Conservation (phyloP, 306 rosid genomes). For the Trichosanthes cucumerina region DNA sequence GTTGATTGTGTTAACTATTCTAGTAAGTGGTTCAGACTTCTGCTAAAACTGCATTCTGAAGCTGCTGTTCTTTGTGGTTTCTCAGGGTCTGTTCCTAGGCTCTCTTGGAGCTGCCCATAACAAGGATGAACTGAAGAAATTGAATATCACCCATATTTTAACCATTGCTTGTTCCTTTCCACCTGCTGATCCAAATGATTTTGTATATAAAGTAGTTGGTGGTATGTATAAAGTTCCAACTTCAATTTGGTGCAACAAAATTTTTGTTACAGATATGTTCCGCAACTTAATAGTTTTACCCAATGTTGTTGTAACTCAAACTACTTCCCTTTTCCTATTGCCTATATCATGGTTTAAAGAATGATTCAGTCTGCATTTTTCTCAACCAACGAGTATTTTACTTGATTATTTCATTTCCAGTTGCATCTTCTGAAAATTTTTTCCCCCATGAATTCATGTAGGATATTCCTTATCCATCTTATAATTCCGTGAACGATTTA, state of each 20-base stretch:
- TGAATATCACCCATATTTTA: constrained; percentile 62
- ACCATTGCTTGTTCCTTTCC: constrained; percentile 41
- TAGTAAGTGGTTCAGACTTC: neutral
- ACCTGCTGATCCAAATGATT: constrained; percentile 48
- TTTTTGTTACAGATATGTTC: neutral
- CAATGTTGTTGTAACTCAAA: neutral
- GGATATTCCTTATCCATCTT: neutral
- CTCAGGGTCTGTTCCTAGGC: constrained; percentile 76
- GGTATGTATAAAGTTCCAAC: constrained; percentile 29
- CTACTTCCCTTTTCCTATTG: neutral
- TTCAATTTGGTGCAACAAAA: neutral
- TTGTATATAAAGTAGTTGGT: constrained; percentile 39
- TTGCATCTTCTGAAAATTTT: neutral
- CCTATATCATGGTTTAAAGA: neutral
- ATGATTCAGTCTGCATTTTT: neutral
- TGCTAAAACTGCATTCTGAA: neutral
- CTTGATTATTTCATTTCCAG: neutral
- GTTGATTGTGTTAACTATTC: neutral
- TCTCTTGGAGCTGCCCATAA: constrained; percentile 57
- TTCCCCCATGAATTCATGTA: neutral
- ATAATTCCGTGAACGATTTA: neutral
- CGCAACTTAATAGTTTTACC: neutral
- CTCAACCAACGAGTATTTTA: neutral
- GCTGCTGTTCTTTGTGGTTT: neutral
- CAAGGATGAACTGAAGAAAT: constrained; percentile 37